Base-by-base conservation (phyloP, 805 yeast species). In the Schwanniomyces polymorphus region DNA sequence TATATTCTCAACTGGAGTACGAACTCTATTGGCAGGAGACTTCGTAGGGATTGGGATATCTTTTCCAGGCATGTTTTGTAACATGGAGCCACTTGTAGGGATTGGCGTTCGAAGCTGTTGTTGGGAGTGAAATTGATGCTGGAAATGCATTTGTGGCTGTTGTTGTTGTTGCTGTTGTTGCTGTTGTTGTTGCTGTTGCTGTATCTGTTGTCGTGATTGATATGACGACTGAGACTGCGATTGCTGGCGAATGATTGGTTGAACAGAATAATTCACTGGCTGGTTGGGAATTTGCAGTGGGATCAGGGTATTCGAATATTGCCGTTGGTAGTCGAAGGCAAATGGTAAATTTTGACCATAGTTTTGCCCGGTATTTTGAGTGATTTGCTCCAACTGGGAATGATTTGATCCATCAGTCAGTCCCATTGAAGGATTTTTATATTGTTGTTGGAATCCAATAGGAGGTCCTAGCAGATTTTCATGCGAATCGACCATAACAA, bases 231-330 rank as follows among this genome's bases (percentile, higher is more conserved):
- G 43, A 17, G 40, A 41, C 35, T 44, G 41, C 40, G 43, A 48
- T 8, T 49, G 49, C 10, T 43, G 48, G 11, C 35, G 42, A 6
- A 35, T 27, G 10, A 34, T 31, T 25, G 33, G 21, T n/a, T 12
- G 51, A 51, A 7, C 42, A 52, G 39, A 67, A 64, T 44, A 37
- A 43, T n/a, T 31, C 43, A 35, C 52, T 53, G 31, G 53, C 64
- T 31, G 45, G 43, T 2, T 27, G 43, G 14, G 53, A 64, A 33
- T 17, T n/a, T 34, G 67, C 46, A 61, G 28, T 65, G 63, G 39
- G 65, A 46, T n/a, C 27, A 23, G 27, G 18, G 25, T 25, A 29
- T 26, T 31, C 41, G 42, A 18, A 25, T 48, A 45, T 28, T 48
- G 52, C 7, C 46, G 29, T 29, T 48, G 49, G 9, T 44, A 34